phyloP scores from a whole-genome alignment of 257 asterid genomes.

The Solanum arcanum region DNA sequence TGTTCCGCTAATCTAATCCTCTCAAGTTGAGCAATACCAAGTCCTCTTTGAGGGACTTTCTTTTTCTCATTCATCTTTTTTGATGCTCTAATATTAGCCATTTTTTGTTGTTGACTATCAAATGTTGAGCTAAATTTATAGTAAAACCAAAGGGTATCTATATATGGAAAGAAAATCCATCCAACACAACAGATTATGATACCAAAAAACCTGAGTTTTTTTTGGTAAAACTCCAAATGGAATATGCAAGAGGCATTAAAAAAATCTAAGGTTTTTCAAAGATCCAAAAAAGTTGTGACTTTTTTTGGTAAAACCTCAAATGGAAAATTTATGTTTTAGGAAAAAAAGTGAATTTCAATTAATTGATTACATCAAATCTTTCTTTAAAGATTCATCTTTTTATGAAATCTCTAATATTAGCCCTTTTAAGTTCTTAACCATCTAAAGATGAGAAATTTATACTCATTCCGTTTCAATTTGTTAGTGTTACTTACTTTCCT shows the following conservation, averaged over 20 bases:
- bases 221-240: too few species aligned
- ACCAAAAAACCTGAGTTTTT: too few species aligned
- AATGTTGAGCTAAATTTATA: slow-evolving; percentile 4
- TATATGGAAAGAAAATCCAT: slow-evolving; percentile 6
- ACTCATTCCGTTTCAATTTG: background rate
- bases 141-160: slow-evolving; percentile 19
- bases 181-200: background rate
- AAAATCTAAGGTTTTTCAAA: too few species aligned
- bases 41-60: slow-evolving; percentile 78
- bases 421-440: too few species aligned
- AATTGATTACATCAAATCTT: background rate
- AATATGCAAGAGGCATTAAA: background rate
- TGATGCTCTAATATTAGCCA: slow-evolving; percentile 30
- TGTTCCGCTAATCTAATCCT: slow-evolving; percentile 71
- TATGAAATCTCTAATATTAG: too few species aligned
- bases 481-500: too few species aligned
- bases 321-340: background rate
- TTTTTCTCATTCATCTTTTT: slow-evolving; percentile 47
- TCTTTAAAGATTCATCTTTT: background rate
- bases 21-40: slow-evolving; percentile 94
- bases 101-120: slow-evolving; percentile 31
- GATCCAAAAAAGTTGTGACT: slow-evolving; percentile 27
- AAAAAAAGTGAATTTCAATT: background rate
- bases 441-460: background rate
- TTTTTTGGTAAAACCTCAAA: background rate